Evolutionary conservation across 495 filamentous ascomycete genomes (phyloP), one percentile per base, ranked within the genome.

Genomic region (Talaromyces ruber): DNA sequence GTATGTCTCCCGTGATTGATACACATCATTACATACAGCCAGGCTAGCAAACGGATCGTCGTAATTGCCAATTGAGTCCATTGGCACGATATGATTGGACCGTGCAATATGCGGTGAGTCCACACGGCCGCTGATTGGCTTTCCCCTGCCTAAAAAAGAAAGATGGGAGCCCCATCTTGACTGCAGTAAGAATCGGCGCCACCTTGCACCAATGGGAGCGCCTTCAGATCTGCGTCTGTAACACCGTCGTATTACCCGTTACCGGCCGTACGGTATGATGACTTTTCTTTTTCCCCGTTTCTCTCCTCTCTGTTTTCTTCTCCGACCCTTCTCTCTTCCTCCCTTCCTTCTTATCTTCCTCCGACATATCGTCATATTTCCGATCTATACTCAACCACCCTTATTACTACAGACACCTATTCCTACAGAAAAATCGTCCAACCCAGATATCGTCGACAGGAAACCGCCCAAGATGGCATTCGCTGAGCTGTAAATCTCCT

Each of bases 401-500:
- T 70, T 67, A 68, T 61, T 67, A 68, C 68, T 64, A 63, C 67
- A 71, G 70, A 50, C 62, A 63, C 54, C 68, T 68, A 66, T 39
- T 52, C 64, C 66, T 66, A 24, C n/a, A n/a, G n/a, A 64, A 74
- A 73, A 68, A 66, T 68, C 71, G 62, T 64, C 53, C 61, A 57
- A 62, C 59, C 70, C 65, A 80, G 82, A 85, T 87, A 89, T 88
- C 85, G 91, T 95, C 90, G 59, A 60, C 37, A 51, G 85, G 91
- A 81, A 80, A 84, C 87, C 86, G 86, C 88, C 87, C 75, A 74
- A 77, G 83, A 89, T 80, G 88, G 88, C 88, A 78, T 83, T 91
- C 89, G 89, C 86, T 91, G 89, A 88, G 89, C 90, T 95, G 88
- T 95, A 90, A 92, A 90, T 77, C 79, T 79, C 83, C 84, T 87